Evolutionary conservation across 495 filamentous ascomycete species (phyloP).

Genomic region (Wilcoxina mikolae): DNA sequence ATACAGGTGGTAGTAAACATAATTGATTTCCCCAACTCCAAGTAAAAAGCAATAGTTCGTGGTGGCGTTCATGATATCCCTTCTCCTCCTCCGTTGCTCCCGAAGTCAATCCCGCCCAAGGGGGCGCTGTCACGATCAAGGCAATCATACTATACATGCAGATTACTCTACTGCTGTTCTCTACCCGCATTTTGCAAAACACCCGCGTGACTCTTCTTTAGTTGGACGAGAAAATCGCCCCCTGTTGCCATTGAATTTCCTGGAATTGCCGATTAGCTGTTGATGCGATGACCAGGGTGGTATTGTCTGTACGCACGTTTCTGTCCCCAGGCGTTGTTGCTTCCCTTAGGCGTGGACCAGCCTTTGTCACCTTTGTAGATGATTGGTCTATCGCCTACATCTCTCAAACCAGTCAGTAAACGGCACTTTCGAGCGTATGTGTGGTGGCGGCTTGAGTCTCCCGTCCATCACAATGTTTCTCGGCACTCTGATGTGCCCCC

Average conservation of each 20-base stretch:
- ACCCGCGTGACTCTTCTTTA: conserved; percentile 19
- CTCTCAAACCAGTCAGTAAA: neutral
- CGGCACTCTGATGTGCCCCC: neutral
- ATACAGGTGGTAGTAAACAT: too few species aligned
- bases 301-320: conserved; percentile 24
- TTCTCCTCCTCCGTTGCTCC: too few species aligned
- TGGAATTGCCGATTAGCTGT: too few species aligned
- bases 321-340: conserved; percentile 15
- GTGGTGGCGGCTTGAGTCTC: neutral
- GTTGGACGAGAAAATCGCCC: conserved; percentile 20
- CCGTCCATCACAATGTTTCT: neutral
- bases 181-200: conserved; percentile 11
- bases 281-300: neutral
- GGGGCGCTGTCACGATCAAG: too few species aligned
- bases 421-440: neutral
- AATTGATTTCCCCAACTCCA: too few species aligned
- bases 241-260: conserved; percentile 26
- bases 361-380: conserved; percentile 27
- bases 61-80: too few species aligned
- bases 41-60: too few species aligned
- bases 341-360: conserved; percentile 24
- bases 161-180: too few species aligned
- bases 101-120: too few species aligned
- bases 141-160: too few species aligned
- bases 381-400: conserved; percentile 20